Conservation (phyloP, 371 early-diverging fungal species). For the Apophysomyces sp. region DNA sequence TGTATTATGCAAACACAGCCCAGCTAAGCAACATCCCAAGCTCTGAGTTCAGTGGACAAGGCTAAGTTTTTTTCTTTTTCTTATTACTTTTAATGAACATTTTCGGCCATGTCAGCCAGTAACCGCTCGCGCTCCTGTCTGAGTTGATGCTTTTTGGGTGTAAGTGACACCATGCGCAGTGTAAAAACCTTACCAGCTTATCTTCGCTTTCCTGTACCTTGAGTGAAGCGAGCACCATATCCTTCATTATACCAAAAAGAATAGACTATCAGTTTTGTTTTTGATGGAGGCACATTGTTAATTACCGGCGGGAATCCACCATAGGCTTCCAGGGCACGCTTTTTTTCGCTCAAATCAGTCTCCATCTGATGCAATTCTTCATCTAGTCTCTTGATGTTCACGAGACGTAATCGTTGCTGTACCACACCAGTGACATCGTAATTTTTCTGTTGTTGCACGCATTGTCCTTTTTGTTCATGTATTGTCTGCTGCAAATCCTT, state of each 20-base stretch:
- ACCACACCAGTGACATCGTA: conserved; percentile 13
- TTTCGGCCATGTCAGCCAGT: conserved; percentile 15
- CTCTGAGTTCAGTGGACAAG: not conserved
- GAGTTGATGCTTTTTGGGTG: not conserved
- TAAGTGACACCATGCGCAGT: not conserved
- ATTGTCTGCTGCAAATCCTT: conserved; percentile 5
- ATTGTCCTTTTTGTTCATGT: conserved; percentile 1
- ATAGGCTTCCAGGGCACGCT: conserved; percentile 10
- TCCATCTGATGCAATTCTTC: not conserved
- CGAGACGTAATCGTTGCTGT: conserved; percentile 11
- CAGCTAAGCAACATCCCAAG: too few species aligned
- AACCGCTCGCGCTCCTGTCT: conserved; percentile 13
- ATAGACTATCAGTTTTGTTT: not conserved
- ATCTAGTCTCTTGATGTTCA: conserved; percentile 9
- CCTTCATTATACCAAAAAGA: not conserved
- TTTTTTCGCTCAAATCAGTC: conserved; percentile 5
- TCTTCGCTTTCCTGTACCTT: conserved; percentile 11
- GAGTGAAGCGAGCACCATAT: conserved; percentile 16
- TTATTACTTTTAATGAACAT: conserved; percentile 1
- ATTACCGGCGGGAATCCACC: conserved; percentile 18
- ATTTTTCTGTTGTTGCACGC: conserved; percentile 8
- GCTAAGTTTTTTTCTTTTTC: too few species aligned
- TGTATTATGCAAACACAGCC: too few species aligned
- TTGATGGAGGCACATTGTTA: not conserved
- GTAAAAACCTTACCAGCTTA: conserved; percentile 10